Evolutionary conservation across 2,329 filamentous ascomycete species (phyloP).

Genomic region (Fusarium ramigenum): DNA sequence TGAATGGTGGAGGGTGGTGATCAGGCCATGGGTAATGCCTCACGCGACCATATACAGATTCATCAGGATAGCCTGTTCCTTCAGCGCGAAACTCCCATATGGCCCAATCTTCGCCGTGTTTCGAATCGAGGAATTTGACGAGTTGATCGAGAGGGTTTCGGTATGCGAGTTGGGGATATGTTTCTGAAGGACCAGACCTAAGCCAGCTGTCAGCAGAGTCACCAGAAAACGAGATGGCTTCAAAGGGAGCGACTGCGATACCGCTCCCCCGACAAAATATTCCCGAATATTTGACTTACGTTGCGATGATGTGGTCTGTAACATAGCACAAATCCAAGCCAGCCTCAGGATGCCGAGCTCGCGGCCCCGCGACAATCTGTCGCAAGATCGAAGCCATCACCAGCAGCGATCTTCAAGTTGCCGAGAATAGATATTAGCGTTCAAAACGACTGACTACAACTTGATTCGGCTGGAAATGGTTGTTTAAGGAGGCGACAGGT

Average conservation of each 20-base stretch:
- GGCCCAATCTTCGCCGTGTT: constrained; percentile 85
- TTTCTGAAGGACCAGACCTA: constrained; percentile 89
- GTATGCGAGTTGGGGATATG: constrained; percentile 91
- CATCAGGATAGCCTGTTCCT: constrained; percentile 93
- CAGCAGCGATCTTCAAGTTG: neutral
- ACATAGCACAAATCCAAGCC: constrained; percentile 96
- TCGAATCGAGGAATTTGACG: constrained; percentile 85
- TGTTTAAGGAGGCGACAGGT: neutral
- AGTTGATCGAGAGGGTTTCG: constrained; percentile 91
- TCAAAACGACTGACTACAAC: neutral
- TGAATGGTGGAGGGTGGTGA: constrained; percentile 95
- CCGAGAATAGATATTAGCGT: neutral
- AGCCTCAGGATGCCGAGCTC: constrained; percentile 84
- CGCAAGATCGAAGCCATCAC: constrained; percentile 80
- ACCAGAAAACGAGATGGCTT: fast-evolving
- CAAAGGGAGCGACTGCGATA: fast-evolving
- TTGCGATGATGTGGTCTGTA: constrained; percentile 77
- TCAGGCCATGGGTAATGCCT: constrained; percentile 97
- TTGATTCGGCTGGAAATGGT: neutral
- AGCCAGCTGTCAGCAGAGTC: constrained; percentile 32
- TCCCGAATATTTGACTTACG: constrained; percentile 51
- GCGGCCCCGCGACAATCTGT: constrained; percentile 89
- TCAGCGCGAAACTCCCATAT: constrained; percentile 99
- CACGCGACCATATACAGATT: constrained; percentile 84
- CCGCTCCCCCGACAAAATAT: fast-evolving